Evolutionary conservation across 768 basidiomycete species (phyloP).

Genomic region (Phanerochaete sordida): DNA sequence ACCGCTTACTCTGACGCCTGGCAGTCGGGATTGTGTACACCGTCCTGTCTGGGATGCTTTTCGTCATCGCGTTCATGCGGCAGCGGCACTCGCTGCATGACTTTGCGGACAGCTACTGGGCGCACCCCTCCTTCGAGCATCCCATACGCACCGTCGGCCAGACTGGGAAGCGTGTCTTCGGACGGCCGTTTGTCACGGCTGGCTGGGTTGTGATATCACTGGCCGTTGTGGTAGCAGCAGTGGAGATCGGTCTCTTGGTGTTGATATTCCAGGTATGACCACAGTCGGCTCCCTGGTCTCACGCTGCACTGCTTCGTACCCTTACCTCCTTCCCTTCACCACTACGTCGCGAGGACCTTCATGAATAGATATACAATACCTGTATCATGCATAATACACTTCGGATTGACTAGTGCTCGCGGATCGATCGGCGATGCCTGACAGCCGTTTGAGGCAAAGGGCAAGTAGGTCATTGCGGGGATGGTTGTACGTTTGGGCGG

Average conservation of each 20-base stretch:
- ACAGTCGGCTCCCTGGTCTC: not conserved
- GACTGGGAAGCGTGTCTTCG: slow-evolving; percentile 59
- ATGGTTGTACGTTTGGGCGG: too few species aligned
- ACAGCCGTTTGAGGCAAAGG: too few species aligned
- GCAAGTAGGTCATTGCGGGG: too few species aligned
- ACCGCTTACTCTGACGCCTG: not conserved
- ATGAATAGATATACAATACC: too few species aligned
- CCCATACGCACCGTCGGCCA: slow-evolving; percentile 59
- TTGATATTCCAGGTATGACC: slow-evolving; percentile 48
- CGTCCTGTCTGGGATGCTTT: slow-evolving; percentile 57
- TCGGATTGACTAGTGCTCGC: too few species aligned
- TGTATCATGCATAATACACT: too few species aligned
- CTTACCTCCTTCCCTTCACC: too few species aligned
- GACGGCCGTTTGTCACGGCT: slow-evolving; percentile 75
- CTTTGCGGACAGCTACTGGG: slow-evolving; percentile 56
- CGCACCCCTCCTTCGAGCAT: slow-evolving; percentile 19
- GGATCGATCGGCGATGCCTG: too few species aligned
- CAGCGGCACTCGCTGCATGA: slow-evolving; percentile 68
- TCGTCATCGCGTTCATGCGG: slow-evolving; percentile 55
- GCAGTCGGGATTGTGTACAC: slow-evolving; percentile 62
- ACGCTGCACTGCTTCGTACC: too few species aligned
- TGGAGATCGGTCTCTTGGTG: slow-evolving; percentile 64
- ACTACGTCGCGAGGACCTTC: too few species aligned
- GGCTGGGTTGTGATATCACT: slow-evolving; percentile 72
- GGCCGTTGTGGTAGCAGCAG: slow-evolving; percentile 52